These are phyloP conservation scores for Metschnikowia matae DNA, from an alignment of 805 yeast species.

Conservation along the genomic window DNA sequence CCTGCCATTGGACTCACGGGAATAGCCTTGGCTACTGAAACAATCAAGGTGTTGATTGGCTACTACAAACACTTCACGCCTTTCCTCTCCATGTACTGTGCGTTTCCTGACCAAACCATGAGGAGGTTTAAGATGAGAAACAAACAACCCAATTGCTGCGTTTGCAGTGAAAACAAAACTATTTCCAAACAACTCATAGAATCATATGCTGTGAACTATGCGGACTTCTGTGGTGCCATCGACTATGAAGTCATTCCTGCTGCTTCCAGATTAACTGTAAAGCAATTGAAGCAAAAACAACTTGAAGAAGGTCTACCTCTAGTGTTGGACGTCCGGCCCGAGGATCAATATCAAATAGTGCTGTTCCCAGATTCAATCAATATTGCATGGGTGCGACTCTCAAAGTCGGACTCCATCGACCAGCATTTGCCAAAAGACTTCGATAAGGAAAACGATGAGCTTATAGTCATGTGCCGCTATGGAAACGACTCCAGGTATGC, in stretches of 20 bases:
- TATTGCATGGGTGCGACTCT: conserved; percentile 53
- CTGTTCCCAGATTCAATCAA: conserved; percentile 56
- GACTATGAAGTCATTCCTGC: conserved; percentile 42
- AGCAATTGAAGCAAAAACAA: conserved; percentile 26
- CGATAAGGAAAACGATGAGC: conserved; percentile 20
- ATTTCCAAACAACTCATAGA: conserved; percentile 48
- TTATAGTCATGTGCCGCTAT: conserved; percentile 72
- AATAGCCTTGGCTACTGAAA: conserved; percentile 80
- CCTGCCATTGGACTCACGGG: conserved; percentile 96
- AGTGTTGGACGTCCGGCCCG: conserved; percentile 75
- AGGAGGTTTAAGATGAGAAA: conserved; percentile 79
- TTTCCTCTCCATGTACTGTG: conserved; percentile 63
- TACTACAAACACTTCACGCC: conserved; percentile 61
- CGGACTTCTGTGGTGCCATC: conserved; percentile 69
- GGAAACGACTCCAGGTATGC: conserved; percentile 92
- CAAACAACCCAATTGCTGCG: conserved; percentile 53
- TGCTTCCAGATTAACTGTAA: conserved; percentile 45
- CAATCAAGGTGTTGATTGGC: conserved; percentile 67
- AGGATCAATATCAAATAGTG: conserved; percentile 68
- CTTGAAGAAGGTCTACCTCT: conserved; percentile 27
- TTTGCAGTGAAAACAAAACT: conserved; percentile 55
- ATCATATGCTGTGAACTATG: conserved; percentile 53
- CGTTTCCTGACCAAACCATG: conserved; percentile 61
- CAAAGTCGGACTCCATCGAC: conserved; percentile 18
- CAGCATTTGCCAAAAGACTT: conserved; percentile 18